Base-by-base conservation (phyloP, 2,329 filamentous ascomycete species). In the Ophiostoma ulmi region DNA sequence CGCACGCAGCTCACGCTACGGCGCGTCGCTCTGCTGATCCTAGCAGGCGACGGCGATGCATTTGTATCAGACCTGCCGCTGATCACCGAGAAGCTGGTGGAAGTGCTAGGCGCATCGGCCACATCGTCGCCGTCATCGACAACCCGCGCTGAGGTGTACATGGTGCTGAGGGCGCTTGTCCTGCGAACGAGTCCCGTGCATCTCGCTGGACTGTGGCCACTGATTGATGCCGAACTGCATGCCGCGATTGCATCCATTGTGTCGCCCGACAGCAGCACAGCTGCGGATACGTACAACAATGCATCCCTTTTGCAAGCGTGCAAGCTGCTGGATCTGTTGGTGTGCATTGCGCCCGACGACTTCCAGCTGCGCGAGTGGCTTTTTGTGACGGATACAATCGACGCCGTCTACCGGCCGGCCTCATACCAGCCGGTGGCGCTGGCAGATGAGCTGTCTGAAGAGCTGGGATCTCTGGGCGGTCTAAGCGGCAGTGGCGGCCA, bases 341-440 rank as follows among this genome's bases (percentile, higher is more conserved):
- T 98, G 17, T 90, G 93, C 63, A 84, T 94, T 8, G 90, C 91
- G 5, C 94, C 94, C 0, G 95, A 99, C 75, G 95, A 99, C 78
- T 99, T 98, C 80, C 95, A 98, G 79, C 86, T 98, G n/a, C 91
- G 97, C 76, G 93, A 97, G 82, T 99, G 95, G 95, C 87, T 98
- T 4, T 99, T 97, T 79, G 90, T 99, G 70, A 97, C 93, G 1
- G 95, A 99, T 79, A 98, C 94, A 17, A 94, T 97, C 74, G 95
- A 99, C 76, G 94, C 95, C 0, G 91, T 99, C 44, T 97, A 99
- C 80, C 89, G 91, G 14, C 89, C 92, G 0, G 81, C 87, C 17
- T 82, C 84, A 69, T 90, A 90, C 80, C 85, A 88, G 72, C 86
- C 92, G 1, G 82, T 91, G 2, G 92, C 92, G 2, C 85, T 98